Base-by-base conservation (phyloP, 2,329 filamentous ascomycete genomes). In the Fusarium abutilonis region DNA sequence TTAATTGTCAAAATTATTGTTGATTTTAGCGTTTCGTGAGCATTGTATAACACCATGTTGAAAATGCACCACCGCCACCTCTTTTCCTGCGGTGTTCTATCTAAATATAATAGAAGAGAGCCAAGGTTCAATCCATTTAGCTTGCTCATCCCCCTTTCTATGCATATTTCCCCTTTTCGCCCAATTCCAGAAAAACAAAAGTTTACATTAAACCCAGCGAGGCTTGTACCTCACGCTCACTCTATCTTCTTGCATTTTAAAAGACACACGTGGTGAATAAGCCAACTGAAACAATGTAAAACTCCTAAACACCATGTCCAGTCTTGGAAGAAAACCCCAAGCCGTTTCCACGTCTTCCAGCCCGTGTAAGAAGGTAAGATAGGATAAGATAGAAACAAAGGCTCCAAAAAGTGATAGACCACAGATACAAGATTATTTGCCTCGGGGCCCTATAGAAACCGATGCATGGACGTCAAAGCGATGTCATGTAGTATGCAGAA, bases 301-400 rank as follows among this genome's bases (percentile, higher is more conserved):
- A 58, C 61, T 41, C 61, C 61, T 10, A 40, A 31, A 52, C 61
- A 44, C 61, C 56, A 31, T 52, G 46, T 48, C 61, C 61, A 34
- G 46, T 65, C 61, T 62, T 58, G 40, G 15, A 26, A 15, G 19
- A 13, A 45, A 8, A 17, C 39, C 47, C 52, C 34, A 9, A 35
- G 34, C 28, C 10, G 41, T 39, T 26, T 32, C 23, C 40, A 38
- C 49, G 26, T 41, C 52, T 23, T 50, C 40, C 47, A 38, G 31
- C 38, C 23, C 41, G 13, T 34, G 31, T 52, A 28, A 41, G n/a
- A 19, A 28, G 29, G 44, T 26, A 54, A 14, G 35, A 17, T 26
- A 54, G 9, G 35, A 17, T 6, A 39, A 26, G 9, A 53, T 26
- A 42, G 15, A 35, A 48, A 32, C 34, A 42, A 44, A 50, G 39